phyloP scores from a whole-genome alignment of 345 rosid genomes.

The Adansonia digitata region DNA sequence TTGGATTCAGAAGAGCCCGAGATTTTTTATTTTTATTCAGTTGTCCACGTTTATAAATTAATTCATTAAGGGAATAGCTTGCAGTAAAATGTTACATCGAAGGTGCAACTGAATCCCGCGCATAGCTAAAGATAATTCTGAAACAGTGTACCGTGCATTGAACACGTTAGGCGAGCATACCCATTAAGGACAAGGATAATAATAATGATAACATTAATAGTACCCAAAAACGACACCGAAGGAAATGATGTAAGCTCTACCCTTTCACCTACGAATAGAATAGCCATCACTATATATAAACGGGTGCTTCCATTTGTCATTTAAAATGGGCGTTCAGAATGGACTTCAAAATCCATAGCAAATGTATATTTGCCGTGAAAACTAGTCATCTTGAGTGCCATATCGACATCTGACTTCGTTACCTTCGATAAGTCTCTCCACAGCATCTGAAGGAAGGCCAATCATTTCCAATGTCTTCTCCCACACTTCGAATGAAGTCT shows the following conservation, averaged over 20 bases:
- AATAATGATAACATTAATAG: neutral
- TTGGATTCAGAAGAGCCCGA: neutral
- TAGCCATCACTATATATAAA: neutral
- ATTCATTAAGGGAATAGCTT: neutral
- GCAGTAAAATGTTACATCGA: constrained; percentile 3
- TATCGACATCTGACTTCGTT: constrained; percentile 52
- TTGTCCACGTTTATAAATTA: neutral
- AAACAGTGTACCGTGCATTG: neutral
- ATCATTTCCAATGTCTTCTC: constrained; percentile 82
- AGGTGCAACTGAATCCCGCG: neutral
- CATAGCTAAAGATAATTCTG: neutral
- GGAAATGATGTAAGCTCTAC: neutral
- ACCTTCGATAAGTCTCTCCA: constrained; percentile 74
- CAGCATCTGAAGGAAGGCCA: constrained; percentile 76
- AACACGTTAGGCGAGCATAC: neutral
- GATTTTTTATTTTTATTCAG: neutral
- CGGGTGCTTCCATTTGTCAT: neutral
- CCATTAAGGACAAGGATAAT: neutral
- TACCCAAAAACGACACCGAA: neutral
- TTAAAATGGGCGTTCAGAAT: neutral
- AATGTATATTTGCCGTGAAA: neutral
- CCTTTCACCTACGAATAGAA: neutral
- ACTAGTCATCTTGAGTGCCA: constrained; percentile 27
- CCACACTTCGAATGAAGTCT: constrained; percentile 68
- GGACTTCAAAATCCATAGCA: neutral